Percentiles rank a stretch among this genome's conserved stretches.
Conservation (phyloP, 1,284 basidiomycete genomes). For the Microstroma glucosiphilum region DNA sequence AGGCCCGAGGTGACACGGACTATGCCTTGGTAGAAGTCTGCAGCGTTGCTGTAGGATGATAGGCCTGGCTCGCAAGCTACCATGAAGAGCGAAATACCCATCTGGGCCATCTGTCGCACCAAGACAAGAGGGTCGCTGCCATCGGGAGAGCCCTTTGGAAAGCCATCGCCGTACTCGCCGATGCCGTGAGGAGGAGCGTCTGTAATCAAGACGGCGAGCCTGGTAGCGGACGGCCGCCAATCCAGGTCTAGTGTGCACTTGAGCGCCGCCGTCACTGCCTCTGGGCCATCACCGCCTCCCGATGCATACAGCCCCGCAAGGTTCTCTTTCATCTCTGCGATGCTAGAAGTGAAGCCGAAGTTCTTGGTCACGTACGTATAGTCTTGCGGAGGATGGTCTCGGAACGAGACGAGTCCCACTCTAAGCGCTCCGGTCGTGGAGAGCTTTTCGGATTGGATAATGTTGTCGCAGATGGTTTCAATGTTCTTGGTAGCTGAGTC, state of each 20-base stretch:
- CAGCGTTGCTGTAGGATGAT: slow-evolving; percentile 59
- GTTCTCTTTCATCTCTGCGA: slow-evolving; percentile 68
- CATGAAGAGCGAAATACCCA: slow-evolving; percentile 57
- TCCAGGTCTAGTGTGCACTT: slow-evolving; percentile 62
- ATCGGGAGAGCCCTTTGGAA: slow-evolving; percentile 52
- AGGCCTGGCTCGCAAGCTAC: slow-evolving; percentile 97
- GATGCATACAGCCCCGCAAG: slow-evolving; percentile 80
- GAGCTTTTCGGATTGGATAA: slow-evolving; percentile 87
- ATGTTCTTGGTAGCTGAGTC: slow-evolving; percentile 84
- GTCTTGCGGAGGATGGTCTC: slow-evolving; percentile 47
- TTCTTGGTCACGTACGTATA: slow-evolving; percentile 68
- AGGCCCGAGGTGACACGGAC: slow-evolving; percentile 61
- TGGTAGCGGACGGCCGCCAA: slow-evolving; percentile 82
- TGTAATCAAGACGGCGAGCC: slow-evolving; percentile 75
- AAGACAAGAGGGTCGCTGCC: slow-evolving; percentile 81
- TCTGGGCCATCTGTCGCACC: slow-evolving; percentile 78
- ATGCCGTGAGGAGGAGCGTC: slow-evolving; percentile 89
- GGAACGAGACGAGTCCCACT: slow-evolving; percentile 58
- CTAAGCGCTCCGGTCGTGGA: slow-evolving; percentile 72
- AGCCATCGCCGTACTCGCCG: slow-evolving; percentile 68
- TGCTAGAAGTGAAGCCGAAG: slow-evolving; percentile 11
- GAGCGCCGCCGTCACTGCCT: slow-evolving; percentile 91
- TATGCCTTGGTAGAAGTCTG: slow-evolving; percentile 72
- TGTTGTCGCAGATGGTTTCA: slow-evolving; percentile 89
- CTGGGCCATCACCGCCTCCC: slow-evolving; percentile 91